Conservation (phyloP, 2,329 filamentous ascomycete species). For the Paramyrothecium sp. region DNA sequence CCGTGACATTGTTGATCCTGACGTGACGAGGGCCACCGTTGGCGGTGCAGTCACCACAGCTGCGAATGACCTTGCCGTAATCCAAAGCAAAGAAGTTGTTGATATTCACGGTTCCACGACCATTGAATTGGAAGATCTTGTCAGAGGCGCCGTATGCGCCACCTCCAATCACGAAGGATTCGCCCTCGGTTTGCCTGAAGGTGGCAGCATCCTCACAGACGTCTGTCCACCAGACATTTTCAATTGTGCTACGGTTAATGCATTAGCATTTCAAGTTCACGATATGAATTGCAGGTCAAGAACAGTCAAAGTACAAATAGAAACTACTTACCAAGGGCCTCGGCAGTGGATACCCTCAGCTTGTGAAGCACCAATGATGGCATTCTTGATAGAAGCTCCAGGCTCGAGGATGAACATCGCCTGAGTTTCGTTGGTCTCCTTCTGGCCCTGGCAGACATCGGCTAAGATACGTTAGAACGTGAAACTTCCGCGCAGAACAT, state of each 20-base stretch:
- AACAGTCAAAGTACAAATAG: not conserved
- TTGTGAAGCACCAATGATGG: not conserved
- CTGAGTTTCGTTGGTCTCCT: not conserved
- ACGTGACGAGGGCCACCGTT: not conserved
- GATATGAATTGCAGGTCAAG: too few species aligned
- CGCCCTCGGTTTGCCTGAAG: not conserved
- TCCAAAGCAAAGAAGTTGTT: not conserved
- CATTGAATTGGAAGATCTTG: not conserved
- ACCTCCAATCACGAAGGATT: conserved; percentile 4
- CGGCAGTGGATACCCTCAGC: not conserved
- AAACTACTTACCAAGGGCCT: not conserved
- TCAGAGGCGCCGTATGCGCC: conserved; percentile 2
- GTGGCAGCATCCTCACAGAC: not conserved
- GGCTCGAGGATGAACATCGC: not conserved
- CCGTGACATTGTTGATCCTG: not conserved
- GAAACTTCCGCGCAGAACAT: not conserved
- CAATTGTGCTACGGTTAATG: not conserved
- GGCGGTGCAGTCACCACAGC: not conserved
- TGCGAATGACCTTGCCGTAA: conserved; percentile 1
- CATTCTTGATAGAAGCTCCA: not conserved
- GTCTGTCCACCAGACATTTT: not conserved
- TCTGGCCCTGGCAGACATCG: not conserved
- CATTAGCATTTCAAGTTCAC: not conserved
- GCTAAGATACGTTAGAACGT: not conserved
- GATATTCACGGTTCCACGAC: not conserved